Conservation (phyloP, 2,329 filamentous ascomycete genomes). For the Alternaria arbusti region DNA sequence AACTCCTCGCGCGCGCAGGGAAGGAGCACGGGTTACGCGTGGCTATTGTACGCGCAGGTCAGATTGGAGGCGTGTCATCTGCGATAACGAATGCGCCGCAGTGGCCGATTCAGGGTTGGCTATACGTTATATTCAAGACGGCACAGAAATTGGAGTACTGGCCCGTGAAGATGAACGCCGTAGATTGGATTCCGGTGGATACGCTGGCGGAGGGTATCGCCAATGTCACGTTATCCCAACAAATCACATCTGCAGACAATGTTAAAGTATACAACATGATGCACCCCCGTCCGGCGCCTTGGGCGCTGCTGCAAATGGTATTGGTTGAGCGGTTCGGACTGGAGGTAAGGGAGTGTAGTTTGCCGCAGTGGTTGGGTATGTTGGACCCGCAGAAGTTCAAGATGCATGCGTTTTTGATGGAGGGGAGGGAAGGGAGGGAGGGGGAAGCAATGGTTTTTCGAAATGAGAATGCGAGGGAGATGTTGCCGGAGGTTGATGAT, state of each 20-base stretch:
- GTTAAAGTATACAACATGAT: conserved; percentile 4
- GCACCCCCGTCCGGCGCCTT: not conserved
- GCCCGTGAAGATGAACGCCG: not conserved
- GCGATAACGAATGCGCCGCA: not conserved
- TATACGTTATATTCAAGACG: not conserved
- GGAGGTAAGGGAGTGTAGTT: not conserved
- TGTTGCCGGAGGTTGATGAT: not conserved
- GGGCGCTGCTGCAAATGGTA: not conserved
- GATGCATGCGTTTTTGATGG: not conserved
- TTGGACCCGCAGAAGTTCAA: not conserved
- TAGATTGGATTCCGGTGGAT: conserved; percentile 1
- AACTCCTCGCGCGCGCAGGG: not conserved
- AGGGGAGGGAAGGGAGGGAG: not conserved
- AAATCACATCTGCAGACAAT: not conserved
- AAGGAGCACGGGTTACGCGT: not conserved
- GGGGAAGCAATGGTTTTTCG: not conserved
- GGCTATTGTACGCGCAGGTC: not conserved
- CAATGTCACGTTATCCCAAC: not conserved
- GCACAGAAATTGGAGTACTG: not conserved
- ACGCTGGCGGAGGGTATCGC: not conserved
- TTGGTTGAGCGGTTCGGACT: not conserved
- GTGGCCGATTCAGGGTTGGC: not conserved
- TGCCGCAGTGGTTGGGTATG: not conserved
- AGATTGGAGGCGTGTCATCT: not conserved
- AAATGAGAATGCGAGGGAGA: not conserved